phyloP scores from a whole-genome alignment of 164 flowering plant genomes.

The Sextonia rubra region DNA sequence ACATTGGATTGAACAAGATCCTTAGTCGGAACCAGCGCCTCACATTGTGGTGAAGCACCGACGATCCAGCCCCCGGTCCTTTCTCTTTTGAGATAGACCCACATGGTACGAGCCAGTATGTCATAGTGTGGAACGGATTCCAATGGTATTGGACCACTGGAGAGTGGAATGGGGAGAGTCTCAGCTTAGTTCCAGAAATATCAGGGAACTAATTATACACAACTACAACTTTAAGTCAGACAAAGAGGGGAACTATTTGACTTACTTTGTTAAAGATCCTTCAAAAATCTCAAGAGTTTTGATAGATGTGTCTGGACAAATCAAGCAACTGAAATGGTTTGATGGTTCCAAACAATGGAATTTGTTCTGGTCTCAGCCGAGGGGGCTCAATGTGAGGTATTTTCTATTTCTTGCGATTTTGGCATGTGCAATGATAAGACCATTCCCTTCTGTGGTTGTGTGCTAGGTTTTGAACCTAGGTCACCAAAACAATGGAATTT shows the following conservation, averaged over 20 bases:
- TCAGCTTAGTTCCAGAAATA: conserved; percentile 22
- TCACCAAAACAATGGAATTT: conserved; percentile 10
- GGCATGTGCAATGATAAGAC: conserved; percentile 14
- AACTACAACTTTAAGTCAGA: conserved; percentile 10
- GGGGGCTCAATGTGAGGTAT: conserved; percentile 7
- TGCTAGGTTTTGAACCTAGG: conserved; percentile 14
- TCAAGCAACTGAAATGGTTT: conserved; percentile 13
- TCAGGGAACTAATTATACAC: conserved; percentile 1
- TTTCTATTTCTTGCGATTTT: conserved; percentile 18
- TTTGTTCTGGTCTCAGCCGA: conserved; percentile 22
- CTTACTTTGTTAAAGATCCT: not conserved
- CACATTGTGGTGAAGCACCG: conserved; percentile 10
- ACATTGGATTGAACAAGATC: conserved; percentile 8
- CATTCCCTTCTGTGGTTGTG: conserved; percentile 11
- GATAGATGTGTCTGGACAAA: conserved; percentile 18
- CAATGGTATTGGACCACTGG: conserved; percentile 11
- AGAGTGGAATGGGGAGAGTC: conserved; percentile 6
- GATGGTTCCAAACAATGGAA: not conserved
- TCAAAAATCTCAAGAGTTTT: conserved; percentile 8
- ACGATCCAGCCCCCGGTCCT: conserved; percentile 13
- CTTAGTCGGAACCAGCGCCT: not conserved
- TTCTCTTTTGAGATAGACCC: conserved; percentile 9
- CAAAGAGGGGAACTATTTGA: conserved; percentile 16
- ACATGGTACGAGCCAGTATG: not conserved
- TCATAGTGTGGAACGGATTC: conserved; percentile 2